Evolutionary conservation across 306 rosid species (phyloP).

Genomic region (Phaseolus lunatus): DNA sequence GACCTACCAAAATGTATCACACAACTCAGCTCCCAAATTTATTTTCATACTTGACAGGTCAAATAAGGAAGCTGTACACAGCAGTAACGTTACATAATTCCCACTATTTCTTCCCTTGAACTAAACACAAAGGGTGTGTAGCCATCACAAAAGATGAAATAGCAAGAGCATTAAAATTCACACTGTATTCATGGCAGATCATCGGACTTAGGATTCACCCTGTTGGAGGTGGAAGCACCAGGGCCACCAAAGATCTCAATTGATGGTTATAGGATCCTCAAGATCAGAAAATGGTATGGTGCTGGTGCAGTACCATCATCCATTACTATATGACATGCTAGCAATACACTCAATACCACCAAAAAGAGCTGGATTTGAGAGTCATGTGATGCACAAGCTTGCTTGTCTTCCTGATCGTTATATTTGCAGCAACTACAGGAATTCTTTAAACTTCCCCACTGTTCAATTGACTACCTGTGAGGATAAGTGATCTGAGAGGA

Average conservation of each 20-base stretch:
- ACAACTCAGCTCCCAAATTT: neutral
- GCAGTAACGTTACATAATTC: neutral
- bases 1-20: neutral
- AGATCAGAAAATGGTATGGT: constrained; percentile 39
- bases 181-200: constrained; percentile 50
- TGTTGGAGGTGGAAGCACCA: constrained; percentile 46
- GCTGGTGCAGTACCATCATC: constrained; percentile 20
- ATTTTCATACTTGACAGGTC: neutral
- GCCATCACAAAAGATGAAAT: neutral
- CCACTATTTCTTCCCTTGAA: neutral
- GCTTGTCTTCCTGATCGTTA: constrained; percentile 46
- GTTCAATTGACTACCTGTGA: constrained; percentile 59
- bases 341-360: constrained; percentile 42
- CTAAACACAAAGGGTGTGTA: neutral
- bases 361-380: constrained; percentile 52
- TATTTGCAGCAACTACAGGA: constrained; percentile 55
- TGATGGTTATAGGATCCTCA: constrained; percentile 27
- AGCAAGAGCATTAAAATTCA: neutral
- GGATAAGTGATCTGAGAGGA: constrained; percentile 52
- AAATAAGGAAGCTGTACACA: neutral
- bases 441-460: constrained; percentile 54
- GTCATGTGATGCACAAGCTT: constrained; percentile 58
- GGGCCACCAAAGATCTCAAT: constrained; percentile 31
- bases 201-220: constrained; percentile 54
- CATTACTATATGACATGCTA: constrained; percentile 8